Evolutionary conservation across 208 protist genomes (phyloP).

Genomic region (Trypanosoma avium): DNA sequence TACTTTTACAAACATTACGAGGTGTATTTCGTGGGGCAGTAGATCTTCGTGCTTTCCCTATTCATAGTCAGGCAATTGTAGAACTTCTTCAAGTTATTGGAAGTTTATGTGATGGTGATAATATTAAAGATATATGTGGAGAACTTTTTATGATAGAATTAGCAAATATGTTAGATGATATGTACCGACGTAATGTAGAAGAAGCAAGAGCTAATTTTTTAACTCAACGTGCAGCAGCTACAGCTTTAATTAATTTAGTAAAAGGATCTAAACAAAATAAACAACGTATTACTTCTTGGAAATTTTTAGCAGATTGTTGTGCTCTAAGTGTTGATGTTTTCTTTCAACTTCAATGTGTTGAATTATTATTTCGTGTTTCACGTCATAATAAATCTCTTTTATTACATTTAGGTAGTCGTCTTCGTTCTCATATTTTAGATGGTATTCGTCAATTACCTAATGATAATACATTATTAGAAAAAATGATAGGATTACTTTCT

Average conservation of each 20-base stretch:
- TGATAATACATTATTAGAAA: constrained; percentile 60
- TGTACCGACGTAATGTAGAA: constrained; percentile 45
- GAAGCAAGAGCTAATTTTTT: constrained; percentile 60
- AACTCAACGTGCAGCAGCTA: constrained; percentile 67
- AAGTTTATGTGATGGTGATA: constrained; percentile 78
- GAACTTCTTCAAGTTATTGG: constrained; percentile 81
- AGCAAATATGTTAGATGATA: constrained; percentile 50
- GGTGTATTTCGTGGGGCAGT: constrained; percentile 68
- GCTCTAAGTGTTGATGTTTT: constrained; percentile 82
- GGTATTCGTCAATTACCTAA: constrained; percentile 64
- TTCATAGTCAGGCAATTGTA: constrained; percentile 69
- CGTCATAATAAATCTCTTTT: constrained; percentile 68
- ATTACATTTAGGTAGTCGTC: constrained; percentile 31
- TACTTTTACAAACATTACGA: constrained; percentile 72
- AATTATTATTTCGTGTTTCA: constrained; percentile 86
- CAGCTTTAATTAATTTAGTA: constrained; percentile 89
- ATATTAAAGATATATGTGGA: constrained; percentile 78
- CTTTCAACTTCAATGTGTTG: constrained; percentile 91
- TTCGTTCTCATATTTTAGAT: constrained; percentile 39
- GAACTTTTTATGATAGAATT: constrained; percentile 73
- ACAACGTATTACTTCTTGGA: constrained; percentile 67
- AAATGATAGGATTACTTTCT: constrained; percentile 74
- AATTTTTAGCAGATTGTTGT: constrained; percentile 71
- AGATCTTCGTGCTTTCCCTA: constrained; percentile 47
- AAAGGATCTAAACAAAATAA: constrained; percentile 91